These are phyloP conservation scores for Boletus fagicola DNA, from an alignment of 768 basidiomycete species.

Conservation along the genomic window DNA sequence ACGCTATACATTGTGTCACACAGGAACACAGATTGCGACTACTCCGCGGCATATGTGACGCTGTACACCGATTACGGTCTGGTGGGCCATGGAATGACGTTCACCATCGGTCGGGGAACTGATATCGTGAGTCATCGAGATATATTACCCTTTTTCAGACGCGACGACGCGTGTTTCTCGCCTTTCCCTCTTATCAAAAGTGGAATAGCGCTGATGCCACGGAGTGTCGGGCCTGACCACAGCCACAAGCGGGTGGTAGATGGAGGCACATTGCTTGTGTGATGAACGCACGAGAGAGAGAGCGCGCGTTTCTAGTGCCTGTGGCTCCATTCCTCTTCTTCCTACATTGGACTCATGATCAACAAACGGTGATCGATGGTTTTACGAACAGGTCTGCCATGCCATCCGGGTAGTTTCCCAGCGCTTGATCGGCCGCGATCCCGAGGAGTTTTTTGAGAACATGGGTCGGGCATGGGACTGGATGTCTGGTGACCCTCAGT, in stretches of 20 bases:
- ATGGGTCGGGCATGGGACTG: conserved; percentile 90
- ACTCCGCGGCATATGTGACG: conserved; percentile 85
- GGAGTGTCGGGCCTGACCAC: neutral
- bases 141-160: neutral
- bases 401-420: conserved; percentile 77
- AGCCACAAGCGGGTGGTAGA: neutral
- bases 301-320: neutral
- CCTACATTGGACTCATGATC: neutral
- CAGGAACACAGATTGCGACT: conserved; percentile 93
- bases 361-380: neutral
- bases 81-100: conserved; percentile 85
- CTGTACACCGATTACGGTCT: conserved; percentile 64
- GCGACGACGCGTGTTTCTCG: neutral
- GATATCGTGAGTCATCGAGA: conserved; percentile 61
- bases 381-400: conserved; percentile 54
- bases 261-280: neutral
- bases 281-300: neutral
- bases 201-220: neutral
- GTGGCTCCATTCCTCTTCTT: neutral
- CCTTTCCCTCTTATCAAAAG: neutral
- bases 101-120: conserved; percentile 90
- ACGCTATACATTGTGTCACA: neutral
- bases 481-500: conserved; percentile 80
- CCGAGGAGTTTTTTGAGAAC: conserved; percentile 76
- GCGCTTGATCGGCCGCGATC: conserved; percentile 77